Evolutionary conservation across 2,329 filamentous ascomycete species (phyloP).

Genomic region (Aspergillus neoniger): DNA sequence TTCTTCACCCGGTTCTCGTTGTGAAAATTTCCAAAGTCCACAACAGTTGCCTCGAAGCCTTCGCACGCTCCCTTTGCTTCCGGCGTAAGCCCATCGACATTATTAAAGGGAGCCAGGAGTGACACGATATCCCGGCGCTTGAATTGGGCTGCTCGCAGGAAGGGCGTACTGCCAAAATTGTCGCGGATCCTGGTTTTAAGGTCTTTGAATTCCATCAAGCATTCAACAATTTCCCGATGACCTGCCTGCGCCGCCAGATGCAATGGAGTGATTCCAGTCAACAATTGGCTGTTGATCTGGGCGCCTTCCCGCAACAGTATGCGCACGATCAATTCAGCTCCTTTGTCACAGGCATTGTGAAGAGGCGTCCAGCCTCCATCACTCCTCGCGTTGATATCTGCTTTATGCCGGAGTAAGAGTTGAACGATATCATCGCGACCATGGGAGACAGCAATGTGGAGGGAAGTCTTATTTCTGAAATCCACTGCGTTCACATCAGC

Average conservation of each 20-base stretch:
- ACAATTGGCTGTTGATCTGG: constrained; percentile 40
- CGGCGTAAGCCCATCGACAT: constrained; percentile 37
- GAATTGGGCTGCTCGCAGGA: constrained; percentile 44
- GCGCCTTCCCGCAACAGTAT: constrained; percentile 44
- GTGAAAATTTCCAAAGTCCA: constrained; percentile 54
- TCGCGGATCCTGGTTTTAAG: constrained; percentile 37
- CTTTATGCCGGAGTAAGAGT: constrained; percentile 48
- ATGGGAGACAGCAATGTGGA: constrained; percentile 54
- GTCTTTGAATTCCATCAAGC: constrained; percentile 35
- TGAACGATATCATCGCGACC: constrained; percentile 40
- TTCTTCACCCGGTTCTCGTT: constrained; percentile 50
- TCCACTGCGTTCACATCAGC: constrained; percentile 49
- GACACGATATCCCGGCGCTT: constrained; percentile 40
- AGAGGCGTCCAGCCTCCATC: constrained; percentile 57
- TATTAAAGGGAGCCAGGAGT: constrained; percentile 41
- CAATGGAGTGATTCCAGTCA: constrained; percentile 43
- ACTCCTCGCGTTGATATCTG: constrained; percentile 50
- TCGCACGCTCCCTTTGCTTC: constrained; percentile 50
- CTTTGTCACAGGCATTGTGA: constrained; percentile 56
- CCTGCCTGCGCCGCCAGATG: constrained; percentile 45
- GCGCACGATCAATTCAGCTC: constrained; percentile 47
- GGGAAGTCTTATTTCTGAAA: constrained; percentile 45
- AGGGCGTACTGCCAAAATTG: constrained; percentile 45
- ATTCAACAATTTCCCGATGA: constrained; percentile 39
- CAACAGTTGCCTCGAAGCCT: constrained; percentile 55